phyloP scores from a whole-genome alignment of 768 basidiomycete genomes.

The Phlegmacium glaucopus region DNA sequence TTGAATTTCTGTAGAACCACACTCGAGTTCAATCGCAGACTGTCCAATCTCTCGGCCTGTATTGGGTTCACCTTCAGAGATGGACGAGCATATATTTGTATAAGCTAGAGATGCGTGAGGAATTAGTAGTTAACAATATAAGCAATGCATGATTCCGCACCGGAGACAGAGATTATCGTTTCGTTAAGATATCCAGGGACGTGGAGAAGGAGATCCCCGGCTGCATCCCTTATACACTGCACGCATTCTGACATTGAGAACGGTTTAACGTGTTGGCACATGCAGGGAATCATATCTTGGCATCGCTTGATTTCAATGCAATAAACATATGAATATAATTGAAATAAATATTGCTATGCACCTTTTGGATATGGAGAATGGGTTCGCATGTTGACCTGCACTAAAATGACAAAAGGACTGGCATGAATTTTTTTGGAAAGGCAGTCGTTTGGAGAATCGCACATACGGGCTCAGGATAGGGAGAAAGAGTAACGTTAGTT shows the following conservation, averaged over 20 bases:
- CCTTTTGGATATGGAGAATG: neutral
- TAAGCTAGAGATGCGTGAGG: neutral
- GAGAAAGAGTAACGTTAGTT: neutral
- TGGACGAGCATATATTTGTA: neutral
- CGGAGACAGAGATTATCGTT: neutral
- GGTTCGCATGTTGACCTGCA: neutral
- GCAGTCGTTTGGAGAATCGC: neutral
- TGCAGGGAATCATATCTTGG: neutral
- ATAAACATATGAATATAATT: neutral
- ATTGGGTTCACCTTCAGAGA: neutral
- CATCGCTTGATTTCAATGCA: neutral
- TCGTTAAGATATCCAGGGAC: neutral
- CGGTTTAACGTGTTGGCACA: neutral
- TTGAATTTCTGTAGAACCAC: neutral
- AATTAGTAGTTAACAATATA: neutral
- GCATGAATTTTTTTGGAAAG: slow-evolving; percentile 1
- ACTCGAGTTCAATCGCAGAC: neutral
- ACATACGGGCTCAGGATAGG: neutral
- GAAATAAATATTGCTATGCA: neutral
- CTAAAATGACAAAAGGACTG: neutral
- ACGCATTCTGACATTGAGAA: neutral
- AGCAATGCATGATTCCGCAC: neutral
- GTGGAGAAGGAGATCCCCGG: neutral
- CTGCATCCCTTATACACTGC: neutral
- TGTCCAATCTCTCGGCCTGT: neutral